Base-by-base conservation (phyloP, 2,329 filamentous ascomycete species). In the Zopfia rhizophila region DNA sequence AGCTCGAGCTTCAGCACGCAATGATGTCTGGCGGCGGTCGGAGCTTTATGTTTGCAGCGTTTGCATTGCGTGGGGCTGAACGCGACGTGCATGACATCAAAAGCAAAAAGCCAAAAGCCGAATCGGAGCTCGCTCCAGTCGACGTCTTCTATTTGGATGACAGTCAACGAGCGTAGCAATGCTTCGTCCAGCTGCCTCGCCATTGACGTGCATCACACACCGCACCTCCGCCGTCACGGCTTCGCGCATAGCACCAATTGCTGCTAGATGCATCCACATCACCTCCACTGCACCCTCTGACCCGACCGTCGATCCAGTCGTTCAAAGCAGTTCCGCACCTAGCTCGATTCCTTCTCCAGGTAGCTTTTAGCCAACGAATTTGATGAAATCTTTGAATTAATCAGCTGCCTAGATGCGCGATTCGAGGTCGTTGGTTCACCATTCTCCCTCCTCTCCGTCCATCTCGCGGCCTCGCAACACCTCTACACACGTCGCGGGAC, bases 341-440 rank as follows among this genome's bases (percentile, higher is more conserved):
- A 53, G 53, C 12, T 53, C 62, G 3, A 48, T 53, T 10, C 56
- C 61, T 13, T 60, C 64, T 35, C 66, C 66, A 52, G 66, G 66
- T 68, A 61, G 12, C 14, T 12, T 7, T 7, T 35, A 7, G 1
- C 10, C 12, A 14, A 10, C 4, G 8, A 23, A 8, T 23, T 10
- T 21, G 44, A n/a, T 33, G n/a, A n/a, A n/a, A n/a, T n/a, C n/a
- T n/a, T n/a, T n/a, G n/a, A n/a, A n/a, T n/a, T n/a, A n/a, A n/a
- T 50, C 27, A 14, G 11, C 12, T 7, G 11, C 5, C 17, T 60
- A 97, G 94, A 97, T 82, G 94, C 94, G 42, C 86, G 87, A 46
- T 99, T 99, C 72, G 91, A 97, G 73, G 91, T 97, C 35, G 79
- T 99, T 55, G 94, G 94, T 52, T 84, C 90, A 17, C 91, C 93